Base-by-base conservation (phyloP, 1,139 yeast genomes). In the Diutina mesorugosa region DNA sequence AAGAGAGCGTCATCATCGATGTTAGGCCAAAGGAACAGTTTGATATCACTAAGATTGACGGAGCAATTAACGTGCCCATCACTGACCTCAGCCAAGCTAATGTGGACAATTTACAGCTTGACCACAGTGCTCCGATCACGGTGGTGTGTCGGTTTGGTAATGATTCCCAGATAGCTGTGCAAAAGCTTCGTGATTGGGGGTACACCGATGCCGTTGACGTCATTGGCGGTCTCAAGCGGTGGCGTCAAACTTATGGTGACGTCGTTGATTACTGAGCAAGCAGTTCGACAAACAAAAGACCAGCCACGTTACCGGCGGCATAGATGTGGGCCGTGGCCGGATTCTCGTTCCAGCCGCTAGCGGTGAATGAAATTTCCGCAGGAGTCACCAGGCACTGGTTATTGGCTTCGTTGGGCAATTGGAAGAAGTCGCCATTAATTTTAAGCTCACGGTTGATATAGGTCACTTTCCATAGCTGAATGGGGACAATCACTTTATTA, bases 131-230 rank as follows among this genome's bases (percentile, higher is more conserved):
- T 12, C 60, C 62, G 0, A 62, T 76, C 0, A 76, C 67, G 59
- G 84, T 87, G 0, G 74, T 91, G 16, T 93, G 99, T 68, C 78
- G 98, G 47, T 84, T 76, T 66, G 99, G 99, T 6, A 90, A 90
- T 67, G 98, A 93, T 67, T 91, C 98, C 0, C 93, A 89, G 64
- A 69, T 83, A 21, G 96, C 96, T 0, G 83, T 88, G 0, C 70
- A 74, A 59, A 70, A 76, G 55, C 68, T 93, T 55, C 81, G 79
- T 14, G 70, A 74, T 4, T 71, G 79, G 57, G 82, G 83, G 0
- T 69, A 78, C 29, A 58, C 65, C 0, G 71, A 81, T 16, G 90
- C 80, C 0, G 76, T 72, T 58, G 97, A 93, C 66, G 74, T 93
- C 6, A 72, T 68, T 14, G 98, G 98, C 1, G 99, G 99, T 0